phyloP scores from a whole-genome alignment of 176 grass and related monocot genomes.

The Aegilops speltoides region DNA sequence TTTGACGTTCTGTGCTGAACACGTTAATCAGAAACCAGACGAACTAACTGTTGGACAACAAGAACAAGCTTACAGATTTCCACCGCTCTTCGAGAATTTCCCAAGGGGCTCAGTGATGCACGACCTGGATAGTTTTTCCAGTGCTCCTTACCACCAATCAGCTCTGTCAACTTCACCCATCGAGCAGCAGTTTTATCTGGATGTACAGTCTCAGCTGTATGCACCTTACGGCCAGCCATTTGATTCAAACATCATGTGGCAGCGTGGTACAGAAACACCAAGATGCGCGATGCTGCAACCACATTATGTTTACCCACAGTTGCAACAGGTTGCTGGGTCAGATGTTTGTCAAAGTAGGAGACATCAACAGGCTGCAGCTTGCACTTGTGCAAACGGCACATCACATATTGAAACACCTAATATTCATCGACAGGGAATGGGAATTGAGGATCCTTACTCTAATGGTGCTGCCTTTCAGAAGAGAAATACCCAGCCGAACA shows the following conservation, averaged over 20 bases:
- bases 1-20: conserved; percentile 12
- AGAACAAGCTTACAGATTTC: conserved; percentile 13
- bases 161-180: conserved; percentile 19
- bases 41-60: conserved; percentile 20
- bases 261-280: conserved; percentile 31
- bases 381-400: neutral
- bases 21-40: conserved; percentile 10
- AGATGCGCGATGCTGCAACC: conserved; percentile 26
- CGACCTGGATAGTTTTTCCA: neutral
- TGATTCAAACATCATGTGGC: conserved; percentile 36
- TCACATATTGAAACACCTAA: conserved; percentile 31
- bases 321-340: conserved; percentile 33
- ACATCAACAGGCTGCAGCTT: conserved; percentile 23
- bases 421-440: conserved; percentile 12
- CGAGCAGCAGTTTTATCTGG: conserved; percentile 33
- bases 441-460: conserved; percentile 21
- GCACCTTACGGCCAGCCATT: conserved; percentile 30
- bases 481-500: conserved; percentile 25
- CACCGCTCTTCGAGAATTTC: conserved; percentile 17
- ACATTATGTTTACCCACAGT: conserved; percentile 39
- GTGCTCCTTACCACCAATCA: conserved; percentile 29
- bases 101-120: conserved; percentile 23
- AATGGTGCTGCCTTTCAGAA: conserved; percentile 27
- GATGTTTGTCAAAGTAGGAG: conserved; percentile 35
- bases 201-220: conserved; percentile 27